phyloP scores from a whole-genome alignment of 2,329 filamentous ascomycete genomes.

The Verruconis gallopava region DNA sequence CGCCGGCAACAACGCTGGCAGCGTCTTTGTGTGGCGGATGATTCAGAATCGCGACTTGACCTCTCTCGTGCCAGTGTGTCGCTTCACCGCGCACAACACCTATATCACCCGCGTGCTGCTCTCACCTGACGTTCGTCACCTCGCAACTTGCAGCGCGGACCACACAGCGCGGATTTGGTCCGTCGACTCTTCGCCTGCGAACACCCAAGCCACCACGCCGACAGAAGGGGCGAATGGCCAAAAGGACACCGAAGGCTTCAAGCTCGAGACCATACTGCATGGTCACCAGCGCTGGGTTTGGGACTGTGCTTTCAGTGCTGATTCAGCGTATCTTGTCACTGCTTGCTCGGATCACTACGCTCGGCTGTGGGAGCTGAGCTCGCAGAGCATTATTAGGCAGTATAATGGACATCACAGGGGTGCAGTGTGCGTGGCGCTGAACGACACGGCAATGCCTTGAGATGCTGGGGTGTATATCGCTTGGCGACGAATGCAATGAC shows the following conservation, averaged over 20 bases:
- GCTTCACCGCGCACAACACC: slow-evolving; percentile 80
- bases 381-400: slow-evolving; percentile 81
- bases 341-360: slow-evolving; percentile 92
- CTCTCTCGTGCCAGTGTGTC: slow-evolving; percentile 72
- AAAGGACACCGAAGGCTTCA: slow-evolving; percentile 47
- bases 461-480: too few species aligned
- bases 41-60: slow-evolving; percentile 72
- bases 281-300: slow-evolving; percentile 94
- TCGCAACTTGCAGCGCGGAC: slow-evolving; percentile 87
- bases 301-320: slow-evolving; percentile 92
- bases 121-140: slow-evolving; percentile 84
- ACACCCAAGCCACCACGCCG: slow-evolving; percentile 12
- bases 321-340: slow-evolving; percentile 85
- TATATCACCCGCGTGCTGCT: slow-evolving; percentile 88
- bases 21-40: slow-evolving; percentile 95
- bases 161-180: slow-evolving; percentile 96
- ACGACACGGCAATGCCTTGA: slow-evolving; percentile 45
- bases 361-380: slow-evolving; percentile 75
- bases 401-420: slow-evolving; percentile 92
- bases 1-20: slow-evolving; percentile 81
- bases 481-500: too few species aligned
- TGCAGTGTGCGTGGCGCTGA: slow-evolving; percentile 82
- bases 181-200: slow-evolving; percentile 47
- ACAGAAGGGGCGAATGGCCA: slow-evolving; percentile 13
- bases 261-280: slow-evolving; percentile 73